Percentiles rank a stretch among this genome's conserved stretches.
Evolutionary conservation across 208 protist genomes (phyloP).

Genomic region (Crithidia sp.): DNA sequence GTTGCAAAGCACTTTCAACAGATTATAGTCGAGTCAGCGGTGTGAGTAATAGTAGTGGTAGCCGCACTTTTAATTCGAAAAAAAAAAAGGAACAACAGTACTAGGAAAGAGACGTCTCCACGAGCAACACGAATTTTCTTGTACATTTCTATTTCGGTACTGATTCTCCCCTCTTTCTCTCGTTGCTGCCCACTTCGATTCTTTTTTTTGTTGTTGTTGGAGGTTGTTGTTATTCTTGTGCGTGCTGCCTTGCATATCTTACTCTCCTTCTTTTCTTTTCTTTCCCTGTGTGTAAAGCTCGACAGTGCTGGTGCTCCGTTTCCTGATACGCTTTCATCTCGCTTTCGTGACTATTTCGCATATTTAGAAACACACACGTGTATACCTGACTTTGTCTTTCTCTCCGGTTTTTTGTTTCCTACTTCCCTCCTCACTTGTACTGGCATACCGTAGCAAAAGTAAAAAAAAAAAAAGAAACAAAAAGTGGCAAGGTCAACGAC

Average conservation of each 20-base stretch:
- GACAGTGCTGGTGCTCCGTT: neutral
- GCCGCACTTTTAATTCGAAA: no score
- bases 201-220: neutral
- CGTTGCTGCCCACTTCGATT: neutral
- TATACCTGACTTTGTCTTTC: conserved; percentile 17
- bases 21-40: no score
- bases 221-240: neutral
- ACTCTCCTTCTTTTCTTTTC: conserved; percentile 4
- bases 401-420: conserved; percentile 3
- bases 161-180: neutral
- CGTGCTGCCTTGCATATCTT: no score
- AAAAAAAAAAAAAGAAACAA: neutral
- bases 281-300: neutral
- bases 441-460: conserved; percentile 2
- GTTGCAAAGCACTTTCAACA: no score
- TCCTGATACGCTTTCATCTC: neutral
- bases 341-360: conserved; percentile 9
- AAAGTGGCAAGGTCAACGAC: neutral
- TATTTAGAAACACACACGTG: neutral
- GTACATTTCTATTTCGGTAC: neutral
- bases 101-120: neutral
- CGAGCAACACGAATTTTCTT: neutral
- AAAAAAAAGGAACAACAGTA: neutral
- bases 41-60: no score
- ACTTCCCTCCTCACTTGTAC: neutral